phyloP scores from a whole-genome alignment of 306 rosid species.

The Sophora flavescens region DNA sequence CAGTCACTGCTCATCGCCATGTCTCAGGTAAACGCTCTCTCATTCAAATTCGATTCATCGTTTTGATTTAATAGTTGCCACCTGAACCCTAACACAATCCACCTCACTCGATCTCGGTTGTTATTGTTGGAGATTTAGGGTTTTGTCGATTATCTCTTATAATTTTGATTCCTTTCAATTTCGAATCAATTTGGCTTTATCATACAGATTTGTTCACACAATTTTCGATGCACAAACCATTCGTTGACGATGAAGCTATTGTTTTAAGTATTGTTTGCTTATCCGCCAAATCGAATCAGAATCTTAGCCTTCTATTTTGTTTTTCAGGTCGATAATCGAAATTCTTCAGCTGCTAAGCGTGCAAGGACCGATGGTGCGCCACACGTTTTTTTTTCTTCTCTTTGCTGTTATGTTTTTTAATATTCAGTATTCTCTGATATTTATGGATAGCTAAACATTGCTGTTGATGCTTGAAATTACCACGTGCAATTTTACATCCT shows the following conservation, averaged over 20 bases:
- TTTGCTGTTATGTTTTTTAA: not conserved
- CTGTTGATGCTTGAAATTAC: not conserved
- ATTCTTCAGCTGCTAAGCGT: conserved; percentile 96
- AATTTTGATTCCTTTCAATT: not conserved
- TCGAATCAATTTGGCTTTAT: not conserved
- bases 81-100: conserved; percentile 33
- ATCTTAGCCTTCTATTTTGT: not conserved
- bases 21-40: conserved; percentile 52
- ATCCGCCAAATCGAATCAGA: not conserved
- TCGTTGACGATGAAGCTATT: conserved; percentile 7
- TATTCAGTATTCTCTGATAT: not conserved
- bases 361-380: conserved; percentile 94
- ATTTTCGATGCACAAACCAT: not conserved
- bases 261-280: not conserved
- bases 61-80: not conserved
- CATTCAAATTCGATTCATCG: conserved; percentile 6
- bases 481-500: not conserved
- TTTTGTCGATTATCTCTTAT: conserved; percentile 17
- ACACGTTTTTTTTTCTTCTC: not conserved
- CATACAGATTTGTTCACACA: not conserved
- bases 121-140: conserved; percentile 34
- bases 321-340: conserved; percentile 88
- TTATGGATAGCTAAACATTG: conserved; percentile 12
- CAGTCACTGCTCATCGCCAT: conserved; percentile 37
- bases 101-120: not conserved